Base-by-base conservation (phyloP, 1,284 basidiomycete genomes). In the Ganoderma meredithae region DNA sequence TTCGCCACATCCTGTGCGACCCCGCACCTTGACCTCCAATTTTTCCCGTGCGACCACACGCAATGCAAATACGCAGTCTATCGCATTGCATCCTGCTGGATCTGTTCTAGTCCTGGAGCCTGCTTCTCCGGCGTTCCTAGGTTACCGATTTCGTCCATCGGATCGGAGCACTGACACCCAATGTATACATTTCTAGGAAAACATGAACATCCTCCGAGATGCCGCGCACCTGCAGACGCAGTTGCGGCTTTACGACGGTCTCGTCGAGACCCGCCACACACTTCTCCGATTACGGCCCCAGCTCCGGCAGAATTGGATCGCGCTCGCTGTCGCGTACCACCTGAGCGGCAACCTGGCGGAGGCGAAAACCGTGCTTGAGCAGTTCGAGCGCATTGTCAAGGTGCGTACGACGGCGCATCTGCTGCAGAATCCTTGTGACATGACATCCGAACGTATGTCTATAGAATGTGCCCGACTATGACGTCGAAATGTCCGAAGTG, bases 201-300 rank as follows among this genome's bases (percentile, higher is more conserved):
- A 99, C 79, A 83, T 97, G 75, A 98, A 97, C 79, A 90, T 99
- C 68, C 82, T 99, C 27, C 91, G 95, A 62, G 98, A 99, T 79
- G 89, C 95, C 0, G 95, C 96, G 5, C 90, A 95, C 64, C 86
- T 99, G 40, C 93, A 97, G 76, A 91, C 95, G 0, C 96, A 99
- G 76, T 87, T 97, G n/a, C 89, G 98, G 49, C 84, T 93, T 64
- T 98, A 90, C 79, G 89, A 93, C 58, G 84, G 84, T 3, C 87
- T 98, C 43, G 88, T 97, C 53, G 93, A 97, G 67, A 94, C 94
- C 1, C 90, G 98, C 7, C 88, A 95, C 74, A 90, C 89, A 19
- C 88, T 98, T 67, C 86, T 99, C 43, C 87, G 87, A 63, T 81
- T 95, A 31, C 91, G 97, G 31, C 96, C 97, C 0, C 91, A 92